These are phyloP conservation scores for Blastobotrys americana DNA, from an alignment of 805 yeast genomes.

Conservation along the genomic window DNA sequence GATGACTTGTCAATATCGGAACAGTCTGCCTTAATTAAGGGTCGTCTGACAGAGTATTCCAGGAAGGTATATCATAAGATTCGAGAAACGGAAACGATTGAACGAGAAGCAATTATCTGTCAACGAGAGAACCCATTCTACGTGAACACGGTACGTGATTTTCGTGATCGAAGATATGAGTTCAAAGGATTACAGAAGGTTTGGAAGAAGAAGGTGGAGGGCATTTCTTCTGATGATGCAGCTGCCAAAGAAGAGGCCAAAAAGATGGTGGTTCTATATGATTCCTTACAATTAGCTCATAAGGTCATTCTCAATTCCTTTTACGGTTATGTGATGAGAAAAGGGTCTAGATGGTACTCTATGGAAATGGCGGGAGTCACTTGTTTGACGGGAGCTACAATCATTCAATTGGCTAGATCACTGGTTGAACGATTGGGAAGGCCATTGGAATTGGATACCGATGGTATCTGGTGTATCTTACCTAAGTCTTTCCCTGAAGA, in stretches of 20 bases:
- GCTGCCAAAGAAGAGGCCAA: conserved; percentile 78
- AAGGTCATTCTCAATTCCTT: conserved; percentile 94
- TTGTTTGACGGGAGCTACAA: conserved; percentile 95
- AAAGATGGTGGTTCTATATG: conserved; percentile 89
- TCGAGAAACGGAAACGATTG: conserved; percentile 74
- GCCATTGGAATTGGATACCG: conserved; percentile 94
- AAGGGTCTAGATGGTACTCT: conserved; percentile 98
- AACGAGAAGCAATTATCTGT: conserved; percentile 88
- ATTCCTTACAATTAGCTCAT: conserved; percentile 92
- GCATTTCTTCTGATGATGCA: conserved; percentile 46
- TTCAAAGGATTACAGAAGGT: conserved; percentile 88
- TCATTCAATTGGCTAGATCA: conserved; percentile 92
- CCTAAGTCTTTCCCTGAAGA: conserved; percentile 93
- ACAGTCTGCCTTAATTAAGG: conserved; percentile 67
- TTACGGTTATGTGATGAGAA: conserved; percentile 98
- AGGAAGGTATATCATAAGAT: conserved; percentile 76
- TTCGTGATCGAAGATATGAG: conserved; percentile 93
- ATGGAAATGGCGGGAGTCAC: conserved; percentile 99
- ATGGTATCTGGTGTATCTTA: conserved; percentile 98
- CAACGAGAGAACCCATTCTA: conserved; percentile 97
- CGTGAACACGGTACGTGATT: conserved; percentile 86
- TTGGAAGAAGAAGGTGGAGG: conserved; percentile 77
- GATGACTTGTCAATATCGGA: conserved; percentile 71
- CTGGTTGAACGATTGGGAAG: conserved; percentile 90
- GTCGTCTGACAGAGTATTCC: conserved; percentile 75